Evolutionary conservation across 768 basidiomycete genomes (phyloP).

Genomic region (Erythrobasidium yunnanense): DNA sequence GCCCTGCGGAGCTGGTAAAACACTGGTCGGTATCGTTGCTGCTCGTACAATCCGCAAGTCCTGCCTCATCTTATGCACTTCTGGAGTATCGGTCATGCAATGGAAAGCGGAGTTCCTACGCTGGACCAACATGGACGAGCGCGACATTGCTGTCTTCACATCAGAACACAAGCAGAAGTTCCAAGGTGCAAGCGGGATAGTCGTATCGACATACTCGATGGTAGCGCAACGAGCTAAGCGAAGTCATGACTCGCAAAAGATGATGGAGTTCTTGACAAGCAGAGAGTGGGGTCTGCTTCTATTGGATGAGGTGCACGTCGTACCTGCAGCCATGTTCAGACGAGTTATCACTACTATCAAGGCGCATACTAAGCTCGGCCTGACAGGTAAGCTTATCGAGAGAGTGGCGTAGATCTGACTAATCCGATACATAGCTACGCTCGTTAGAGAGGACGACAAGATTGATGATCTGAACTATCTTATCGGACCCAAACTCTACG

Average conservation of each 20-base stretch:
- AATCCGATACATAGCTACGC: constrained; percentile 57
- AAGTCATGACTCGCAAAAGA: constrained; percentile 98
- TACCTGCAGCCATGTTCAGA: constrained; percentile 97
- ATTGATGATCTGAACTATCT: constrained; percentile 97
- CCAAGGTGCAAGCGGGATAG: constrained; percentile 90
- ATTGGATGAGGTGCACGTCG: constrained; percentile 96
- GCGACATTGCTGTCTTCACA: constrained; percentile 93
- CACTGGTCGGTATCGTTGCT: constrained; percentile 96
- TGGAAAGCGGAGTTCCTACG: constrained; percentile 98
- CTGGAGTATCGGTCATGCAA: constrained; percentile 72
- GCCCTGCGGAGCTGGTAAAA: constrained; percentile 97
- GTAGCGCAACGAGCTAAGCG: constrained; percentile 96
- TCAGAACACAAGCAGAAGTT: constrained; percentile 98
- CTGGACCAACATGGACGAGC: constrained; percentile 95
- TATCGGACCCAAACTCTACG: constrained; percentile 98
- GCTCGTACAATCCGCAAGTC: constrained; percentile 99
- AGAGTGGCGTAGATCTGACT: neutral
- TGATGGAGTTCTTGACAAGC: constrained; percentile 99
- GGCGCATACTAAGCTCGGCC: constrained; percentile 92
- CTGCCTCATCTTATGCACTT: constrained; percentile 90
- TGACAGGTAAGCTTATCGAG: constrained; percentile 60
- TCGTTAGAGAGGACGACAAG: constrained; percentile 98
- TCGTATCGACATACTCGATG: constrained; percentile 99
- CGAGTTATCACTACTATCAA: constrained; percentile 96
- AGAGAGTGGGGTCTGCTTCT: constrained; percentile 98